phyloP scores from a whole-genome alignment of 2,329 filamentous ascomycete genomes.

The Alternaria infectoria region DNA sequence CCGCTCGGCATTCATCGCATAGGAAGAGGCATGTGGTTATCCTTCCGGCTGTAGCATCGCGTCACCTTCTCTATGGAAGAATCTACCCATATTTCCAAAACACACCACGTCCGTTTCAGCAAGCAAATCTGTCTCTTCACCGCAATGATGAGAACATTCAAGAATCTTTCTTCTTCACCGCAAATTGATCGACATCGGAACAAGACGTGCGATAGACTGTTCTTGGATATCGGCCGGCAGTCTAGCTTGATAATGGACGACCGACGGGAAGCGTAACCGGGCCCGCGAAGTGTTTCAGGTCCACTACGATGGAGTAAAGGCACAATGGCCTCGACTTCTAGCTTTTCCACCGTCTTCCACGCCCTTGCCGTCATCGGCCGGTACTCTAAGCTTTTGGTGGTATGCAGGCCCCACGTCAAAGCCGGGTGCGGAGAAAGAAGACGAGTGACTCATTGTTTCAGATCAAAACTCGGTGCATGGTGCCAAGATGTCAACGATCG shows the following conservation, averaged over 20 bases:
- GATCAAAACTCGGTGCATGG: constrained; percentile 17
- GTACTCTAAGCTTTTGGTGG: constrained; percentile 18
- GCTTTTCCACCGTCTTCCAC: constrained; percentile 7
- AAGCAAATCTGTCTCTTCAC: constrained; percentile 17
- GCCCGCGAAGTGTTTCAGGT: constrained; percentile 26
- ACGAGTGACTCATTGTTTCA: constrained; percentile 24
- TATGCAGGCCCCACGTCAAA: constrained; percentile 5
- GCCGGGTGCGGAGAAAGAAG: constrained; percentile 4
- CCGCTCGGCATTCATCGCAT: constrained; percentile 18
- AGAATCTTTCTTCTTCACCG: constrained; percentile 24
- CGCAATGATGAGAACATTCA: constrained; percentile 19
- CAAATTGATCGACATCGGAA: constrained; percentile 27
- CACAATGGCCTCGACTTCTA: constrained; percentile 5
- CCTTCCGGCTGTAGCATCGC: constrained; percentile 16
- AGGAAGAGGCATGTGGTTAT: constrained; percentile 25
- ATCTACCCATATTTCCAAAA: constrained; percentile 21
- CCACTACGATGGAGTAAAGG: constrained; percentile 19
- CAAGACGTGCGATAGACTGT: constrained; percentile 22
- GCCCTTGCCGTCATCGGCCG: constrained; percentile 27
- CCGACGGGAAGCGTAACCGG: constrained; percentile 35
- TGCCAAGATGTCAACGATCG: constrained; percentile 27
- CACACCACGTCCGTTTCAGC: constrained; percentile 22
- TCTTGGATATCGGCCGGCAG: constrained; percentile 16
- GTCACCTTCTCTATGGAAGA: constrained; percentile 6
- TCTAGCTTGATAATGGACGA: constrained; percentile 21